These are phyloP conservation scores for Datura wrightii DNA, from an alignment of 257 asterid genomes.

Conservation along the genomic window DNA sequence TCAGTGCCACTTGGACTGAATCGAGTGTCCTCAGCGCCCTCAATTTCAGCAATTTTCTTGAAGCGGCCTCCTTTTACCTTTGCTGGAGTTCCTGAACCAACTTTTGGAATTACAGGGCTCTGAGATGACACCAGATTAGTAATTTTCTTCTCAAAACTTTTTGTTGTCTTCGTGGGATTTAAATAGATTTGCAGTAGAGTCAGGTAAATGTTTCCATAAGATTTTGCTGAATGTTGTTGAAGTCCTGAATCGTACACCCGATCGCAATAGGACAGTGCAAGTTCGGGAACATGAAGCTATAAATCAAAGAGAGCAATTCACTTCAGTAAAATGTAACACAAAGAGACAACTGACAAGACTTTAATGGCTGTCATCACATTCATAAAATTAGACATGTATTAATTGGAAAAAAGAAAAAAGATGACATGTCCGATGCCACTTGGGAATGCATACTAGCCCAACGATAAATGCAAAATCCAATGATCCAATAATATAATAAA, in stretches of 20 bases:
- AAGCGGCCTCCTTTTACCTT: conserved; percentile 59
- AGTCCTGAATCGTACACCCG: conserved; percentile 77
- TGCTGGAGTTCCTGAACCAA: conserved; percentile 50
- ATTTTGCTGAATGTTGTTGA: conserved; percentile 67
- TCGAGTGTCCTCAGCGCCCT: conserved; percentile 82
- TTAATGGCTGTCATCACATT: conserved; percentile 5
- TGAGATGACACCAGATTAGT: conserved; percentile 59
- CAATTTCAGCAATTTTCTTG: conserved; percentile 87
- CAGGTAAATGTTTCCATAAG: conserved; percentile 79
- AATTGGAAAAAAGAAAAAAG: conserved; percentile 26
- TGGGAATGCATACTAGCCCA: conserved; percentile 14
- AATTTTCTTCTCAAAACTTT: conserved; percentile 75
- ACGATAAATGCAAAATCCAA: conserved; percentile 9
- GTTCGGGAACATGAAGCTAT: conserved; percentile 90
- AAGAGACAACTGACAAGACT: conserved; percentile 26
- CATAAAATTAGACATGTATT: conserved; percentile 19
- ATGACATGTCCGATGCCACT: neutral
- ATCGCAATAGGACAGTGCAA: conserved; percentile 92
- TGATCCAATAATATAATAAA: conserved; percentile 1
- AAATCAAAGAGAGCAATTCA: conserved; percentile 35
- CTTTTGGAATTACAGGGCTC: conserved; percentile 59
- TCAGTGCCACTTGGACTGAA: conserved; percentile 82
- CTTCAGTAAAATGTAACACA: conserved; percentile 20
- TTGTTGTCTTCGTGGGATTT: conserved; percentile 84
- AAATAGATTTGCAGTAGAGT: conserved; percentile 89